A percentile compares a stretch with the other conserved stretches of the same genome.
Evolutionary conservation across 1,284 basidiomycete genomes (phyloP).

Genomic region (Boletus semigastroideus): DNA sequence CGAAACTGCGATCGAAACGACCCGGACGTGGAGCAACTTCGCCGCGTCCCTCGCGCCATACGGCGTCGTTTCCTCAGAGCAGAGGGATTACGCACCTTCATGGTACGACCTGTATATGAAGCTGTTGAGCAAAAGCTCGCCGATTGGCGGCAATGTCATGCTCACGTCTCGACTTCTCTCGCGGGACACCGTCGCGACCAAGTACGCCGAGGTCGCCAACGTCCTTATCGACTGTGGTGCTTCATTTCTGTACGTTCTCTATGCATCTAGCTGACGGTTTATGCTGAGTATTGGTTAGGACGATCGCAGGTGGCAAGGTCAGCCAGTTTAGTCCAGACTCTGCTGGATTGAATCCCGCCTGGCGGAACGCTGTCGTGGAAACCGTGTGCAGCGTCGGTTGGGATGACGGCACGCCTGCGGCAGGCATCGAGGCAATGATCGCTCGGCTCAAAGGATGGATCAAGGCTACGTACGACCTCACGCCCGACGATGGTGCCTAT

Average conservation of each 20-base stretch:
- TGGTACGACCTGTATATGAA: slow-evolving; percentile 31
- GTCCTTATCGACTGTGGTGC: slow-evolving; percentile 21
- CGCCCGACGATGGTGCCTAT: slow-evolving; percentile 38
- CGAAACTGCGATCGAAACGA: slow-evolving; percentile 34
- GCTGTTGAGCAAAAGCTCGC: slow-evolving; percentile 1
- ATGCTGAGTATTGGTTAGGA: slow-evolving; percentile 24
- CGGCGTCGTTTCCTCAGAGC: slow-evolving; percentile 5
- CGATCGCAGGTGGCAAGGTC: slow-evolving; percentile 41
- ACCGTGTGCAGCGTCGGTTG: too few species aligned
- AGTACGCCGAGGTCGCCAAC: slow-evolving; percentile 31
- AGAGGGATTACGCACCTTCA: slow-evolving; percentile 21
- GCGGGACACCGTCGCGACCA: slow-evolving; percentile 29
- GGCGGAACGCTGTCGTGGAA: too few species aligned
- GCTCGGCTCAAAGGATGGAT: slow-evolving; percentile 14
- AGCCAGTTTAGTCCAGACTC: slow-evolving; percentile 36
- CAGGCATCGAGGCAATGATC: too few species aligned
- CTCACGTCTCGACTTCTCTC: slow-evolving; percentile 39
- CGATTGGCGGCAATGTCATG: slow-evolving; percentile 27
- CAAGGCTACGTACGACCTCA: slow-evolving; percentile 18
- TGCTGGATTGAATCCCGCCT: too few species aligned
- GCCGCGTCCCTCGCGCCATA: slow-evolving; percentile 9
- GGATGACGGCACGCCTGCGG: too few species aligned
- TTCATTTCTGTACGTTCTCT: slow-evolving; percentile 14
- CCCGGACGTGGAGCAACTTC: slow-evolving; percentile 32
- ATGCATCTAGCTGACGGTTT: too few species aligned